These are phyloP conservation scores for Sambucus nigra DNA, from an alignment of 129 eudicot species.

Conservation along the genomic window DNA sequence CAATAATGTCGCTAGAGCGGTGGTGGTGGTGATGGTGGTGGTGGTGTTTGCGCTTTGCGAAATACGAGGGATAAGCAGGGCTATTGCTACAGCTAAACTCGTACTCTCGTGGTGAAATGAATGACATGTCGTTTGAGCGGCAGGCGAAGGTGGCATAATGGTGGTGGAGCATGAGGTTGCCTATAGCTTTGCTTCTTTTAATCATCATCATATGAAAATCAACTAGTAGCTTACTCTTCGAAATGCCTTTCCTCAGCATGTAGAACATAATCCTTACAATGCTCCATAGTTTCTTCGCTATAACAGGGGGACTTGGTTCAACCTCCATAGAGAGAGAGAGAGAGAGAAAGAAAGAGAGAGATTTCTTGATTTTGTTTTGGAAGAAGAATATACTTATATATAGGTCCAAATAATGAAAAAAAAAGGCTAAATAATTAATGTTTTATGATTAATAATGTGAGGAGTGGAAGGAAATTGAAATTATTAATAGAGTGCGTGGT, in stretches of 20 bases:
- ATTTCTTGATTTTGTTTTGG: not conserved
- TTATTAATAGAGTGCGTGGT: too few species aligned
- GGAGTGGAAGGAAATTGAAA: too few species aligned
- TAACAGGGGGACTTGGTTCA: not conserved
- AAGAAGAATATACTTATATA: not conserved
- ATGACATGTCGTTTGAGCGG: not conserved
- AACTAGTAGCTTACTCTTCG: not conserved
- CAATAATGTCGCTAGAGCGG: not conserved
- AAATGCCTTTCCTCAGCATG: not conserved
- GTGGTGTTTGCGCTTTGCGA: not conserved
- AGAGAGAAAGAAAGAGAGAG: not conserved
- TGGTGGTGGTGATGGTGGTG: not conserved
- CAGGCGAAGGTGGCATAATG: not conserved
- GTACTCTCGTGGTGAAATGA: not conserved
- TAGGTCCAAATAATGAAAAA: not conserved
- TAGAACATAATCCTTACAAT: not conserved
- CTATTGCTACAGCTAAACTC: not conserved
- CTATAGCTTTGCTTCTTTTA: not conserved
- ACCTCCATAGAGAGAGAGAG: not conserved
- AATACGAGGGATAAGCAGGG: not conserved
- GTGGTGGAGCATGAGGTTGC: conserved; percentile 3
- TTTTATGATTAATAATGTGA: too few species aligned
- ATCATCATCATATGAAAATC: not conserved
- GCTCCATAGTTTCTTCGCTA: not conserved
- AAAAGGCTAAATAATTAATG: too few species aligned